Base-by-base conservation (phyloP, 805 yeast species). In the Candida xiaguanensis region DNA sequence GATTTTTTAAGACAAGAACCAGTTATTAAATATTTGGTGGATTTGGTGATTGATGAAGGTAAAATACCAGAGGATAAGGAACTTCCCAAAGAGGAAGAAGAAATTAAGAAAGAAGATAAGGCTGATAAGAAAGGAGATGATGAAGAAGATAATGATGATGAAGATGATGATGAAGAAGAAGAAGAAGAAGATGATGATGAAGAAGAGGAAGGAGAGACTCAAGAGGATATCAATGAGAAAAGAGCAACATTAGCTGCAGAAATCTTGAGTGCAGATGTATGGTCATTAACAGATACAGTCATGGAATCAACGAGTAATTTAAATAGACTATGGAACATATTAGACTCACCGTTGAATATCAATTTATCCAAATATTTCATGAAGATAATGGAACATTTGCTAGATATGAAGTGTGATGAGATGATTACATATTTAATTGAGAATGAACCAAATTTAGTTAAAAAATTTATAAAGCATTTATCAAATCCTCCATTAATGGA, bases 281-380 rank as follows among this genome's bases (percentile, higher is more conserved):
- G 97, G 96, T 84, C 95, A 2, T 70, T 93, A 27, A 85, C 96
- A 1, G 95, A 90, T 49, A 81, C 95, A 1, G 82, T 93, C 40
- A 81, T 91, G 82, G 90, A 85, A 49, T 77, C 80, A 43, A 67
- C 76, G 3, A 74, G 70, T 15, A 69, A 86, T 27, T 63, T 93
- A 52, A 76, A 77, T 39, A 77, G 74, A 52, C 63, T 93, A 34
- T 93, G 99, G 99, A 62, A 78, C 15, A 69, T 90, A 15, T 69
- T 93, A 43, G 95, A 86, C 50, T 72, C 74, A 39, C 86, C 87
- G 12, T 67, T 82, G 41, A 79, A 90, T 24, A 83, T 88, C 48
- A 77, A 79, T 44, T 73, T 86, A 34, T 87, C 96, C 16, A 83
- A 95, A 2, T 85, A 84, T 60, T 88, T 93, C 62, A 86, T 91